A percentile compares a stretch with the other conserved stretches of the same genome.
Conservation (phyloP, 2,329 filamentous ascomycete species). For the Epichloe sylvatica region DNA sequence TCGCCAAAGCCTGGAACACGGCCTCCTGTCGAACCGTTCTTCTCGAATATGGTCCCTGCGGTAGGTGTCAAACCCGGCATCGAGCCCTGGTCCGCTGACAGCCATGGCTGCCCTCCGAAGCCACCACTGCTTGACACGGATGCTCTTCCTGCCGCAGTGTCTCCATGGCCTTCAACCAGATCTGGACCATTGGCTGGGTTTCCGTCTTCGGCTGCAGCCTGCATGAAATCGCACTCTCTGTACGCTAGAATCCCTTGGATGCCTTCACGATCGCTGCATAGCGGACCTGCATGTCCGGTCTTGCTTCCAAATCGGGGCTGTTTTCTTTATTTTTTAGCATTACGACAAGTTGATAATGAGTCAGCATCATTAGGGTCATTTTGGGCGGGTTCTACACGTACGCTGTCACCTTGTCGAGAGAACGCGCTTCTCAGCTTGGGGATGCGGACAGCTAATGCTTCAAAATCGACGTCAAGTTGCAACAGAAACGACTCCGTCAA, state of each 20-base stretch:
- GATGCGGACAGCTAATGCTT: conserved; percentile 52
- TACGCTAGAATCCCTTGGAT: conserved; percentile 30
- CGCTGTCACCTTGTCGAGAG: conserved; percentile 36
- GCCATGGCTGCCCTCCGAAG: conserved; percentile 20
- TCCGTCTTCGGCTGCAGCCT: conserved; percentile 24
- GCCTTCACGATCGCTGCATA: conserved; percentile 23
- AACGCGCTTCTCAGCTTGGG: conserved; percentile 43
- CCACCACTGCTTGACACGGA: neutral
- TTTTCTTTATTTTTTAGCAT: neutral
- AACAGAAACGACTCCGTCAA: conserved; percentile 90
- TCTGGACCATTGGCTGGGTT: conserved; percentile 26
- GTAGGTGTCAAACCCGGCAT: conserved; percentile 23
- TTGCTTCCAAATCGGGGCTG: conserved; percentile 1
- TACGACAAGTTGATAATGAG: neutral
- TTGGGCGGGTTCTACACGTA: conserved; percentile 20
- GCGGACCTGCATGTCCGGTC: conserved; percentile 6
- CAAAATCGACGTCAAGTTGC: conserved; percentile 83
- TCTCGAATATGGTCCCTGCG: conserved; percentile 22
- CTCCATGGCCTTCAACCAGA: conserved; percentile 22
- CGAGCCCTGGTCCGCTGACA: conserved; percentile 23
- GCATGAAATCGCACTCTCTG: conserved; percentile 30
- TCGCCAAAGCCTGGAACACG: conserved; percentile 24
- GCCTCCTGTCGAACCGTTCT: conserved; percentile 14
- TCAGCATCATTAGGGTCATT: no score
- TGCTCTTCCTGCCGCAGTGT: conserved; percentile 3